phyloP scores from a whole-genome alignment of 1,284 basidiomycete genomes.

The Naganishia cerealis region DNA sequence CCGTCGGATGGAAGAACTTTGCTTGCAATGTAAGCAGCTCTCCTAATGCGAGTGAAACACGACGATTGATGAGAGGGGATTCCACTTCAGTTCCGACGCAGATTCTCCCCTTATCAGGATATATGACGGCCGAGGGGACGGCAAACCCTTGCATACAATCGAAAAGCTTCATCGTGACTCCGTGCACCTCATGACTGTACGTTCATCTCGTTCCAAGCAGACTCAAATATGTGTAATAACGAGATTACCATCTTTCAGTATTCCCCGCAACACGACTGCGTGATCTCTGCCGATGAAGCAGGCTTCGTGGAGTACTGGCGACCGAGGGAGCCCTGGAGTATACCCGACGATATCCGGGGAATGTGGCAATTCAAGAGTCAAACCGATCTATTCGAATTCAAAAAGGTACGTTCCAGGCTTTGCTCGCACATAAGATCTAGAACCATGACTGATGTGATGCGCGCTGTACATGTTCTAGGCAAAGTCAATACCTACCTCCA shows the following conservation, averaged over 20 bases:
- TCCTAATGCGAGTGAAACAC: neutral
- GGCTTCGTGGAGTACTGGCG: conserved; percentile 98
- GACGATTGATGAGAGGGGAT: neutral
- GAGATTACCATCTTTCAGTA: conserved; percentile 62
- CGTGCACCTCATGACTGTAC: conserved; percentile 84
- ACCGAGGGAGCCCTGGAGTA: conserved; percentile 78
- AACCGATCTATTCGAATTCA: conserved; percentile 96
- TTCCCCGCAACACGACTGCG: conserved; percentile 82
- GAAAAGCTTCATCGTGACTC: conserved; percentile 78
- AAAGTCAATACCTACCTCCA: conserved; percentile 83
- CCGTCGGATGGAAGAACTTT: conserved; percentile 82
- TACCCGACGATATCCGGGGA: conserved; percentile 72
- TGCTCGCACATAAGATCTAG: neutral
- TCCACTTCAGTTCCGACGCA: conserved; percentile 68
- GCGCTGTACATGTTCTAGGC: conserved; percentile 59
- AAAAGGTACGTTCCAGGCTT: conserved; percentile 67
- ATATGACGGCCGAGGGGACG: conserved; percentile 88
- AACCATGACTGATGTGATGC: neutral
- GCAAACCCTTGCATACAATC: conserved; percentile 70
- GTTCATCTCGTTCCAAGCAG: conserved; percentile 46
- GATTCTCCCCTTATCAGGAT: conserved; percentile 73
- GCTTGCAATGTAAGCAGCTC: conserved; percentile 72
- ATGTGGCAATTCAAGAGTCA: conserved; percentile 88
- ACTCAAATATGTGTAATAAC: neutral
- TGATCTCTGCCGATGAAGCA: conserved; percentile 88